Base-by-base conservation (phyloP, 345 rosid genomes). In the Camelina laxa region DNA sequence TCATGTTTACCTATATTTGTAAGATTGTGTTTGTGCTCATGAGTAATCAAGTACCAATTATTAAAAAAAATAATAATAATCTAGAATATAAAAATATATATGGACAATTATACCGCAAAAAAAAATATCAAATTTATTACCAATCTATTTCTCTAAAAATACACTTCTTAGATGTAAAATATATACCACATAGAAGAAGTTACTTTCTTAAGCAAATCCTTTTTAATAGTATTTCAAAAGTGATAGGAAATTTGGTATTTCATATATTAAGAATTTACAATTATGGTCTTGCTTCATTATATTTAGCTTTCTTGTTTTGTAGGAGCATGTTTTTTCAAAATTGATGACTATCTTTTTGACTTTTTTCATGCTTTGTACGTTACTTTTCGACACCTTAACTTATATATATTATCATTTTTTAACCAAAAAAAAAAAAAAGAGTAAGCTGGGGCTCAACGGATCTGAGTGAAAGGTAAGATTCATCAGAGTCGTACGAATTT, bases 341-440 rank as follows among this genome's bases (percentile, higher is more conserved):
- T 11, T 6, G 42, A 12, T 72, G 57, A 74, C 66, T 57, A 44
- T 35, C 65, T 35, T 64, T 74, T 65, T 74, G 78, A 65, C 72
- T 27, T 57, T 57, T 65, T 74, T 1, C 72, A 22, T 72, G 54
- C 69, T 38, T 59, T 21, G 38, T 60, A 14, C 10, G 21, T 33
- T 21, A 35, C 66, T 13, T 58, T 57, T 70, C 56, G 33, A 58
- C 65, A 69, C 74, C 45, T 41, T 41, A 38, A 3, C 13, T 58
- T 5, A 33, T 7, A 6, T 33, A 33, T 6, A 22, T 35, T 35
- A n/a, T 42, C 3, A 35, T 8, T 4, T 24, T 16, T 27, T 17
- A 16, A 21, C 39, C 2, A 31, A 6, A 30, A 30, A 6, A 30
- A 30, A 7, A 38, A 67, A 1, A 67, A 51, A 51, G 30, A 47